Evolutionary conservation across 2,329 filamentous ascomycete species (phyloP), one percentile per base, ranked within the genome.

Genomic region (Cladophialophora carrionii): DNA sequence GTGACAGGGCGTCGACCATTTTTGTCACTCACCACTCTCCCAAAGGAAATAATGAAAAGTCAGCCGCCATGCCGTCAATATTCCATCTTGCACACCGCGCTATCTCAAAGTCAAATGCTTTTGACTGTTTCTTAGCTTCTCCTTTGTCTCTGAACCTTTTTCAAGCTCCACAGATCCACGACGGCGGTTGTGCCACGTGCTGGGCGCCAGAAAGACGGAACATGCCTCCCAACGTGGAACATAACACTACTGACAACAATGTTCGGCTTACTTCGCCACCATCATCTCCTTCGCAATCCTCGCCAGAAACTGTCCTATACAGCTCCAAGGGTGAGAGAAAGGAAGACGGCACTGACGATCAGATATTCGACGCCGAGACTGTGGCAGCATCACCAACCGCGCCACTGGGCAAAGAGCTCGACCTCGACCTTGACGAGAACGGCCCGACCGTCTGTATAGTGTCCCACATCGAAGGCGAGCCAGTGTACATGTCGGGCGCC

Each of bases 401-500:
- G 17, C 37, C 37, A n/a, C 6, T 7, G 17, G 37, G 4, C 17
- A 7, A n/a, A 43, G 17, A 20, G 37, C 6, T 43, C 5, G 37
- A 20, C 0, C 2, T 3, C 37, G 37, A n/a, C 14, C 17, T 43
- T 12, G 37, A 20, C 37, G 37, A 41, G 37, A 43, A 43, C 37
- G n/a, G 17, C 17, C 5, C 37, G 8, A 8, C 37, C 37, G 37
- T 43, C 14, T 3, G 14, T n/a, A 43, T 43, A 43, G 37, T 7
- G 17, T 2, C 17, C 17, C 37, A 43, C 37, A 7, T 17, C 6
- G 37, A 14, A 26, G 48, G 48, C 48, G 48, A 51, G 24, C 48
- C 48, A 29, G 48, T 51, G 20, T 51, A 24, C 24, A 51, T 51
- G 48, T 51, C 48, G 22, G 48, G 48, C 22, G 48, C 48, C 22